Base-by-base conservation (phyloP, 2,329 filamentous ascomycete genomes). In the Aspergillus fructus region DNA sequence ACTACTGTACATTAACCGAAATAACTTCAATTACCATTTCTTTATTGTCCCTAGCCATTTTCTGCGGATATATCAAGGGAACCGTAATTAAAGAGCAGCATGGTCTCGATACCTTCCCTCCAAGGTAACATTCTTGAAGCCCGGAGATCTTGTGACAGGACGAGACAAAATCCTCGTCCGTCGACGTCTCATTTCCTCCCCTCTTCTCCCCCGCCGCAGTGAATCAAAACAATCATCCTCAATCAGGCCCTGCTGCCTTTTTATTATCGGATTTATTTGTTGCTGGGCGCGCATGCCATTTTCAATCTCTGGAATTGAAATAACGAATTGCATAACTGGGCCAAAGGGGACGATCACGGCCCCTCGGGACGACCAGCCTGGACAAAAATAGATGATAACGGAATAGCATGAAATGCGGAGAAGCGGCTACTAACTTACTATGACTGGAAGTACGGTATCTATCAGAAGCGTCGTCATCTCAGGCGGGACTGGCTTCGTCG, bases 401-500 rank as follows among this genome's bases (percentile, higher is more conserved):
- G 27, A 30, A 30, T 30, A 9, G 9, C 3, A 9, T 30, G 27
- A 30, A 9, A 30, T 11, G 27, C 8, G 27, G 27, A 11, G 27
- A 9, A 30, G 27, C 27, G 11, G 8, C 9, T 30, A 11, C 27
- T 30, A 30, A 30, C 8, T 5, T 37, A 37, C 34, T 42, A 67
- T 67, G 65, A 15, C 47, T 17, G 42, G 39, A 41, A 53, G 43
- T 43, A 39, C 39, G 17, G 13, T 21, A 15, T 13, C 34, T 15
- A 60, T 68, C 21, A 64, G 56, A 34, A 70, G 64, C 30, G 62
- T 77, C 50, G 60, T 77, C 4, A 64, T 77, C 19, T 73, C 74
- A 27, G 74, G 74, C 11, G 74, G 74, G 34, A 69, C 70, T 6
- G 75, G 75, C 12, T 76, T 77, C 60, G 69, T 77, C 15, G 75